Evolutionary conservation across 108 stramenopile genomes (phyloP).

Genomic region (Bacterosira constricta): DNA sequence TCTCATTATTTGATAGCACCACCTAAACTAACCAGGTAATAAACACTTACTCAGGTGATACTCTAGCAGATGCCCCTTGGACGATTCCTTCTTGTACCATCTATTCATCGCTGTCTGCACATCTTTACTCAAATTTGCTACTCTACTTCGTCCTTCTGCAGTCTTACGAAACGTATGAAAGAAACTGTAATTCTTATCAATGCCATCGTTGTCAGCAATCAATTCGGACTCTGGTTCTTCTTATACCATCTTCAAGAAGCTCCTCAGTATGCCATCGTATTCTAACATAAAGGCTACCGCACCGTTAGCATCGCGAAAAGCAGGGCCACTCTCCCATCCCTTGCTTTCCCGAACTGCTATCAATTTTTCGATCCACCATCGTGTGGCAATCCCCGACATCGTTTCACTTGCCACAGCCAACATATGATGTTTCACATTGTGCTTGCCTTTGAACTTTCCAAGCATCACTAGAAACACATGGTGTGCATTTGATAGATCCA

Average conservation of each 20-base stretch:
- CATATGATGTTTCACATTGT: neutral
- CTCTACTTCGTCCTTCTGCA: neutral
- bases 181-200: neutral
- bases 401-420: conserved; percentile 1
- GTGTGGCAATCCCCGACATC: neutral
- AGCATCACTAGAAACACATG: conserved; percentile 9
- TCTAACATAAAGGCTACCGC: neutral
- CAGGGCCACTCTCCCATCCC: neutral
- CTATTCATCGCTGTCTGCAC: conserved; percentile 25
- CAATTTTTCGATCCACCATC: conserved; percentile 17
- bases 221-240: neutral
- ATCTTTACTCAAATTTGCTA: neutral
- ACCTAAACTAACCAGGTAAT: too few relatives aligned
- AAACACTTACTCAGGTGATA: too few relatives aligned
- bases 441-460: conserved; percentile 23
- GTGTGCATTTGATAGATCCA: neutral
- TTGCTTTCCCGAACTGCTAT: neutral
- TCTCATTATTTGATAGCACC: too few relatives aligned
- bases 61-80: too few relatives aligned
- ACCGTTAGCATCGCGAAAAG: neutral
- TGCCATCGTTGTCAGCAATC: neutral
- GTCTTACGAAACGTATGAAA: neutral
- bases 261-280: neutral
- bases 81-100: conserved; percentile 39
- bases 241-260: neutral